Evolutionary conservation across 345 rosid species (phyloP), one percentile per base, ranked within the genome.

Genomic region (Laguncularia racemosa): DNA sequence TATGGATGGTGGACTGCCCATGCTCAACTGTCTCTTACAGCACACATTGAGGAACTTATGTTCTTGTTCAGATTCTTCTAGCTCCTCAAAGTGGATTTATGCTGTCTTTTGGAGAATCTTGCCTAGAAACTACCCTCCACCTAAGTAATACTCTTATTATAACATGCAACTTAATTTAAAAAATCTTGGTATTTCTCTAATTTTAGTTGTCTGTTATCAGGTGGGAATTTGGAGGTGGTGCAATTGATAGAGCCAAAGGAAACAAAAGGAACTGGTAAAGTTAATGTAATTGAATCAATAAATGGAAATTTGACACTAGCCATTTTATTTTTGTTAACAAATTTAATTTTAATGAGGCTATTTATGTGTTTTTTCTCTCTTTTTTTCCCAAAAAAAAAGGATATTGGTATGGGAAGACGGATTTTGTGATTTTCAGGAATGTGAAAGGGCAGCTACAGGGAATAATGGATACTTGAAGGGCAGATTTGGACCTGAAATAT

Each of bases 341-440:
- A 51, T 51, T 4, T 47, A 47, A 14, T 16, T 12, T 21, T 23
- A 56, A 40, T 52, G 52, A 14, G 14, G 53, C 19, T n/a, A 18
- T 20, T 33, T 61, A 33, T 55, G 46, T 44, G 56, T 53, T 38
- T 19, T 12, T 13, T 20, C 63, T 16, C 50, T 56, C 57, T 43
- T 66, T 9, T n/a, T n/a, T n/a, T n/a, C n/a, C n/a, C n/a, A n/a
- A n/a, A n/a, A n/a, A 26, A 26, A 33, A 33, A 83, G 89, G 89
- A 85, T 82, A 63, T 84, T 85, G 63, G 93, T 81, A 33, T 85
- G 93, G 93, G 93, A 85, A 68, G 89, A 83, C 70, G 93, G 89
- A 15, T 85, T 68, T 48, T 85, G 86, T 53, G 89, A 85, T 72
- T 76, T 85, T 73, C 50, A 17, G 50, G 84, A 82, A 75, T 78